A percentile compares a stretch with the other conserved stretches of the same genome.
Evolutionary conservation across 2,329 filamentous ascomycete species (phyloP).

Genomic region (Elsinoe perseae): DNA sequence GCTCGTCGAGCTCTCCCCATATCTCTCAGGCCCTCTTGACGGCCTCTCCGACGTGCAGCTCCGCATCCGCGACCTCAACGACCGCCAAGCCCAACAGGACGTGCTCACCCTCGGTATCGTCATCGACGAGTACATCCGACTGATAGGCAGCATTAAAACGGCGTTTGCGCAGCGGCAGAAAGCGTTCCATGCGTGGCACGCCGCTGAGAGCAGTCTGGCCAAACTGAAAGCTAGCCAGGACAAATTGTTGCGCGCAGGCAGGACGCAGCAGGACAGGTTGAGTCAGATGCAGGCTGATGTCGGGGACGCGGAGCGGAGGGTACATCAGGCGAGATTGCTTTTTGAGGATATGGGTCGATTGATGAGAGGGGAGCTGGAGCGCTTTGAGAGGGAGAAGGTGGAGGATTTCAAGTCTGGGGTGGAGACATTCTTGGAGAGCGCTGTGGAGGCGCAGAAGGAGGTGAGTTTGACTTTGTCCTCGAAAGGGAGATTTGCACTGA

Average conservation of each 20-base stretch:
- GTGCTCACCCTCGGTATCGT: constrained; percentile 94
- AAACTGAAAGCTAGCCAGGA: constrained; percentile 87
- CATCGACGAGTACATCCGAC: constrained; percentile 93
- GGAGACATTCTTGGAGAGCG: constrained; percentile 93
- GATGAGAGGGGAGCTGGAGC: constrained; percentile 83
- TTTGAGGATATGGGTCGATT: constrained; percentile 97
- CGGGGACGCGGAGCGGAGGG: constrained; percentile 85
- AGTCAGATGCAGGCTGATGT: constrained; percentile 91
- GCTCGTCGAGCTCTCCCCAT: constrained; percentile 82
- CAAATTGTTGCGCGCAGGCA: constrained; percentile 88
- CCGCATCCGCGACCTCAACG: constrained; percentile 89
- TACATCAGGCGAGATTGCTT: constrained; percentile 78
- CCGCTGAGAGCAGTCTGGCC: constrained; percentile 78
- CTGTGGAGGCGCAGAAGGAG: constrained; percentile 98
- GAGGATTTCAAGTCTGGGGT: constrained; percentile 98
- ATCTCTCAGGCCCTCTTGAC: constrained; percentile 80
- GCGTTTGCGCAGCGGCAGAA: constrained; percentile 91
- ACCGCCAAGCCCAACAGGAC: constrained; percentile 94
- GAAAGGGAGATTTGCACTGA: constrained; percentile 34
- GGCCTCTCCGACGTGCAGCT: constrained; percentile 88
- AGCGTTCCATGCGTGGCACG: constrained; percentile 89
- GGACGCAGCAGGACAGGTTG: constrained; percentile 89
- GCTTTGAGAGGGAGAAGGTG: constrained; percentile 95
- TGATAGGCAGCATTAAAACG: constrained; percentile 91
- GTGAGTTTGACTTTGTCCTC: constrained; percentile 45